Evolutionary conservation across 2,329 filamentous ascomycete species (phyloP), one percentile per base, ranked within the genome.

Genomic region (Tympanopsis confertula): DNA sequence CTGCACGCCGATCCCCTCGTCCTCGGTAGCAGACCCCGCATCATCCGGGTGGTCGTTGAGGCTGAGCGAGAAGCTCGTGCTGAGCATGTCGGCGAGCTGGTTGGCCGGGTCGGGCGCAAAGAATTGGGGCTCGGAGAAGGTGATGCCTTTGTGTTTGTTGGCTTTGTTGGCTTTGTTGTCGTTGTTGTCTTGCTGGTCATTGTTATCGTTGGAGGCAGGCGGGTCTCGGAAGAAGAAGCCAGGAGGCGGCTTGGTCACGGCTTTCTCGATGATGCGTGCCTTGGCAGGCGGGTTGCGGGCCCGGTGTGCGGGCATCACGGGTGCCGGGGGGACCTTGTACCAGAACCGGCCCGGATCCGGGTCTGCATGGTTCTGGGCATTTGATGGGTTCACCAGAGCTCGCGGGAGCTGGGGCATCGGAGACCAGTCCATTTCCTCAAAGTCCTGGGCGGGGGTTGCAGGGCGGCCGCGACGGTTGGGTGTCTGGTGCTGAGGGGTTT

Each of bases 391-490:
- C 30, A 36, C 12, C 62, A 78, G 77, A 5, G 70, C 71, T 38
- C 71, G 69, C 42, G 76, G 59, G 36, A 63, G 60, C n/a, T 68
- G 67, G 39, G 63, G 60, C 0, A 74, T 75, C 1, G 79, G 78
- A 2, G 77, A 72, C 76, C 82, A 86, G 49, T 87, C 83, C 83
- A 88, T 87, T 39, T 71, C 69, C 28, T 81, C 72, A 1, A 61
- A 62, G 40, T 68, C 61, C 5, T 62, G 56, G 1, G 50, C 38
- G 5, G 28, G 38, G 4, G 44, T 38, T 17, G 50, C 42, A 24
- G 46, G 42, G 24, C 47, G 33, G 33, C 19, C 7, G 35, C 30
- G 13, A 30, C 19, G 18, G 19, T 30, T 32, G 13, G 18, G 20
- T 19, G 17, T 15, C 22, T 26, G 22, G 7, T n/a, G 22, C 22